phyloP scores from a whole-genome alignment of 1,139 yeast species.

The Yamadazyma oceani region DNA sequence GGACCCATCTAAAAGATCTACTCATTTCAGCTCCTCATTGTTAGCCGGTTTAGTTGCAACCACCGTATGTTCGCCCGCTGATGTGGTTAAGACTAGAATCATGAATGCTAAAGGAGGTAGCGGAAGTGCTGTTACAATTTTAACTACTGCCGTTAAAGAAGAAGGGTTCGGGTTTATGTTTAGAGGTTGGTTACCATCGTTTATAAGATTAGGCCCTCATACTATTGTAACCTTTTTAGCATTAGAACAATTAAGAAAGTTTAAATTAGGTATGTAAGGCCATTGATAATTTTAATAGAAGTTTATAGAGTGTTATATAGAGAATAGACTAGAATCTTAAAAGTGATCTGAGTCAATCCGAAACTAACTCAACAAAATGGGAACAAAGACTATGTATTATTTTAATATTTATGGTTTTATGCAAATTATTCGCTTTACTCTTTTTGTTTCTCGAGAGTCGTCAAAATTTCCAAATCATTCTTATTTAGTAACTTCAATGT shows the following conservation, averaged over 20 bases:
- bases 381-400: neutral
- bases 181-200: conserved; percentile 90
- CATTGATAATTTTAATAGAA: conserved; percentile 1
- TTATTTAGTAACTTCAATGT: conserved; percentile 46
- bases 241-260: conserved; percentile 71
- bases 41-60: conserved; percentile 86
- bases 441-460: neutral
- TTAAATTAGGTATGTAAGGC: conserved; percentile 49
- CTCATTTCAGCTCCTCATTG: conserved; percentile 77
- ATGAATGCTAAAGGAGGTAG: conserved; percentile 65
- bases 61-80: conserved; percentile 89
- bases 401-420: neutral
- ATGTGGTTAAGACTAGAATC: conserved; percentile 83
- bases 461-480: conserved; percentile 2
- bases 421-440: conserved; percentile 4
- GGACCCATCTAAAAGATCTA: conserved; percentile 62
- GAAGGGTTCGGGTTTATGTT: conserved; percentile 83
- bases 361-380: too few species aligned
- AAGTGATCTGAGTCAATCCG: too few species aligned
- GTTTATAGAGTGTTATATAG: conserved; percentile 1
- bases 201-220: conserved; percentile 85
- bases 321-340: too few species aligned
- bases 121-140: conserved; percentile 51
- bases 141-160: conserved; percentile 54
- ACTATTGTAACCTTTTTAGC: conserved; percentile 84